These are phyloP conservation scores for Tulasnella sp. DNA, from an alignment of 768 basidiomycete genomes.

Conservation along the genomic window DNA sequence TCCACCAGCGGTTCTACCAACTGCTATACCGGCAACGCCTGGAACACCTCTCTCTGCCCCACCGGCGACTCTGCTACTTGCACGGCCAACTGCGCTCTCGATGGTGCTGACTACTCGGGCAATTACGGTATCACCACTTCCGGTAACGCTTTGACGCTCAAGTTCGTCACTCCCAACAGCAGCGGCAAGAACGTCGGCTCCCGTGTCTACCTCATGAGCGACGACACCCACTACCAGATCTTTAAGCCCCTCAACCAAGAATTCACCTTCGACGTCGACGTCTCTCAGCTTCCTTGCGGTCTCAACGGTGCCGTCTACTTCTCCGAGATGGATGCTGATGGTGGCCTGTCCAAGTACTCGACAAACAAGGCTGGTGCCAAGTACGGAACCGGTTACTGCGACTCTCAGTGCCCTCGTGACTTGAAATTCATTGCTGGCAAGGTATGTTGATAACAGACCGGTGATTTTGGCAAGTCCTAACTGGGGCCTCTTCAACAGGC, in stretches of 20 bases:
- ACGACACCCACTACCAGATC: slow-evolving; percentile 44
- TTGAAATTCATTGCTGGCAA: slow-evolving; percentile 58
- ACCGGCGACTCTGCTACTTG: slow-evolving; percentile 44
- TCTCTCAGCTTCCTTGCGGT: slow-evolving; percentile 55
- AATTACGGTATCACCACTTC: slow-evolving; percentile 31
- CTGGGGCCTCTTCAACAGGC: slow-evolving; percentile 39
- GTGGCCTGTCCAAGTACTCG: slow-evolving; percentile 49
- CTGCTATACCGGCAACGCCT: slow-evolving; percentile 56
- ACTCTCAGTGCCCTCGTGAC: slow-evolving; percentile 58
- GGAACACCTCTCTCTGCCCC: slow-evolving; percentile 53
- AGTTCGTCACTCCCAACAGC: slow-evolving; percentile 28
- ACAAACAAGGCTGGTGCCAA: slow-evolving; percentile 56
- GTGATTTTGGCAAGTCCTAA: background rate
- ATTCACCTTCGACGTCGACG: slow-evolving; percentile 59
- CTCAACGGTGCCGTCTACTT: slow-evolving; percentile 63
- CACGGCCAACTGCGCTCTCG: slow-evolving; percentile 43
- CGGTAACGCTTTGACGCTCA: slow-evolving; percentile 30
- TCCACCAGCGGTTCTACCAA: slow-evolving; percentile 39
- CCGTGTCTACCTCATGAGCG: slow-evolving; percentile 48
- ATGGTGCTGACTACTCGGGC: slow-evolving; percentile 35
- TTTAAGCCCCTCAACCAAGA: slow-evolving; percentile 56
- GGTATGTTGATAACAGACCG: slow-evolving; percentile 38
- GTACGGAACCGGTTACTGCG: slow-evolving; percentile 64
- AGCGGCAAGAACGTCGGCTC: slow-evolving; percentile 27
- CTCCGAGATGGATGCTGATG: slow-evolving; percentile 57